Conservation (phyloP, 2,329 filamentous ascomycete species). For the Fusarium dimerum region DNA sequence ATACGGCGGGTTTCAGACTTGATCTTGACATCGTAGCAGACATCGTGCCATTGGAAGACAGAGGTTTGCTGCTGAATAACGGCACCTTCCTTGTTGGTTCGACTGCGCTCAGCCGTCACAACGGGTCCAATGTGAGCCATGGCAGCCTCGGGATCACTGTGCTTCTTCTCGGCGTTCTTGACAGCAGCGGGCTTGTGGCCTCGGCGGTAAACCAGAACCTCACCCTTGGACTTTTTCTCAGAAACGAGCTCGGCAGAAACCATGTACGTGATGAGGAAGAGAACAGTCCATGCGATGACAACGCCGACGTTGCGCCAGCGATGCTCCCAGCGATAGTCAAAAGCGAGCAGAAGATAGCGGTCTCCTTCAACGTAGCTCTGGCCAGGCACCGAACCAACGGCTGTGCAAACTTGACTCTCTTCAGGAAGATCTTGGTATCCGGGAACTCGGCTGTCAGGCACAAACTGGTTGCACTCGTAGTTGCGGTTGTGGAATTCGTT, state of each 20-base stretch:
- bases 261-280: conserved; percentile 64
- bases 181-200: conserved; percentile 63
- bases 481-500: conserved; percentile 75
- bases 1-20: conserved; percentile 75
- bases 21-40: conserved; percentile 78
- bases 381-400: conserved; percentile 49
- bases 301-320: conserved; percentile 74
- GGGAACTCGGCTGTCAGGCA: conserved; percentile 38
- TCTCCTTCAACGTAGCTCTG: conserved; percentile 46
- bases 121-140: conserved; percentile 50
- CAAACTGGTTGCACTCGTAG: conserved; percentile 53
- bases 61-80: conserved; percentile 62
- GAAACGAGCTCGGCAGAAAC: conserved; percentile 66
- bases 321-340: conserved; percentile 58
- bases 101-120: conserved; percentile 44
- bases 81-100: conserved; percentile 42
- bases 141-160: conserved; percentile 59
- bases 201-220: conserved; percentile 73
- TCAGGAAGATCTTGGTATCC: conserved; percentile 29
- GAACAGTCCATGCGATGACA: conserved; percentile 63
- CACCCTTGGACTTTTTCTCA: conserved; percentile 71
- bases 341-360: conserved; percentile 42
- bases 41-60: conserved; percentile 83
- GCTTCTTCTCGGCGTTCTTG: conserved; percentile 61
- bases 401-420: conserved; percentile 44